phyloP scores from a whole-genome alignment of 306 rosid genomes.

The Lathyrus tuberosus region DNA sequence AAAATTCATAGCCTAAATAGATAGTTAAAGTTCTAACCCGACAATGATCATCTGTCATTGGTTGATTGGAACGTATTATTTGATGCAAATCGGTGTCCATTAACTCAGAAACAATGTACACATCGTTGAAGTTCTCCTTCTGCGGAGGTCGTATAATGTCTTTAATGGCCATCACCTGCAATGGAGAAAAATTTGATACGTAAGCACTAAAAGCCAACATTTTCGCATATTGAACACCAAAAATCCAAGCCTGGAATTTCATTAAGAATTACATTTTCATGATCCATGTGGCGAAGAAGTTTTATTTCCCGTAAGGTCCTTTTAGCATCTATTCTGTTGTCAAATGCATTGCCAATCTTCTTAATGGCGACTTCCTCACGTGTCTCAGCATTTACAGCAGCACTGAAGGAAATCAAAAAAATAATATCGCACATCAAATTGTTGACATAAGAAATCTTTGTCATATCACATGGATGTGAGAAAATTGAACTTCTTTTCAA shows the following conservation, averaged over 20 bases:
- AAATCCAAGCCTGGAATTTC: constrained; percentile 11
- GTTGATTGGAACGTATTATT: constrained; percentile 86
- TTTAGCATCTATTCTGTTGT: constrained; percentile 93
- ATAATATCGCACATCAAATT: constrained; percentile 36
- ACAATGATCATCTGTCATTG: constrained; percentile 89
- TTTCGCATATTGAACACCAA: not conserved
- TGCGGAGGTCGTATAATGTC: constrained; percentile 92
- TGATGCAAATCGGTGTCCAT: constrained; percentile 97
- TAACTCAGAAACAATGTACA: constrained; percentile 80
- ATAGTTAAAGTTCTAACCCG: constrained; percentile 63
- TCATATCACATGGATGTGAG: constrained; percentile 38
- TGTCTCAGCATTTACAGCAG: constrained; percentile 86
- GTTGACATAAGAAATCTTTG: constrained; percentile 36
- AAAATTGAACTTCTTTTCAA: constrained; percentile 32
- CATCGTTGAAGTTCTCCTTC: constrained; percentile 89
- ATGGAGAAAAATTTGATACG: constrained; percentile 28
- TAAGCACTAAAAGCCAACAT: constrained; percentile 24
- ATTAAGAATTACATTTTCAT: constrained; percentile 72
- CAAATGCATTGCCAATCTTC: constrained; percentile 98
- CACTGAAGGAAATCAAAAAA: constrained; percentile 66
- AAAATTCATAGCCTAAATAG: constrained; percentile 32
- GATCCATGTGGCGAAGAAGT: constrained; percentile 94
- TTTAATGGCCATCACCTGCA: constrained; percentile 78
- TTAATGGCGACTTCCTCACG: constrained; percentile 90
- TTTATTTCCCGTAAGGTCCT: constrained; percentile 94